Conservation (phyloP, 805 yeast genomes). For the Zygosaccharomyces kombuchaensis region DNA sequence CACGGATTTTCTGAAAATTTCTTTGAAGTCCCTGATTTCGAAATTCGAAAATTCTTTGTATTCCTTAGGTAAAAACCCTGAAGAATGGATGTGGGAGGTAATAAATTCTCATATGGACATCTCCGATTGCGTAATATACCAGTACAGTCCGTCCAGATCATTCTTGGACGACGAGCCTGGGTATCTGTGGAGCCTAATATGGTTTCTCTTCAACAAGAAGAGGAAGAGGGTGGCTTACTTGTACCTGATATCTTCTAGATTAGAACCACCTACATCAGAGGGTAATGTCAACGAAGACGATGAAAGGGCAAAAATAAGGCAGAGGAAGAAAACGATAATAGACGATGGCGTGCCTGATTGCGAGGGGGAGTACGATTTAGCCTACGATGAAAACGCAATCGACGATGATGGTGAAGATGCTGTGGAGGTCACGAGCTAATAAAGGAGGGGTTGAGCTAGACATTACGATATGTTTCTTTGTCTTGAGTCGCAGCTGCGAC, state of each 20-base stretch:
- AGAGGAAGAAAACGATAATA: slow-evolving; percentile 33
- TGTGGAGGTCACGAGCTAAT: slow-evolving; percentile 7
- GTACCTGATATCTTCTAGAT: slow-evolving; percentile 56
- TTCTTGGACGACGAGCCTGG: slow-evolving; percentile 39
- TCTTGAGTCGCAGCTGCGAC: neutral
- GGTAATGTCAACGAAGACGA: slow-evolving; percentile 40
- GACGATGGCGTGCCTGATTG: slow-evolving; percentile 39
- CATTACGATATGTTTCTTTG: neutral
- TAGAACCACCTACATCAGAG: slow-evolving; percentile 35
- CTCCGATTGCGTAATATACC: slow-evolving; percentile 54
- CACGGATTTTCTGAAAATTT: slow-evolving; percentile 55
- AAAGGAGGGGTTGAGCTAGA: neutral
- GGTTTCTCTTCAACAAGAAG: slow-evolving; percentile 88
- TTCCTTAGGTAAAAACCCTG: slow-evolving; percentile 52
- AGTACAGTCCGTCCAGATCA: slow-evolving; percentile 44
- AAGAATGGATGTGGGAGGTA: slow-evolving; percentile 83
- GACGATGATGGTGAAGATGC: slow-evolving; percentile 33
- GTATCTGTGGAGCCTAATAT: slow-evolving; percentile 54
- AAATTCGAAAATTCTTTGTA: slow-evolving; percentile 75
- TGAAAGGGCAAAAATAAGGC: slow-evolving; percentile 21
- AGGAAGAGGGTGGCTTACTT: slow-evolving; percentile 87
- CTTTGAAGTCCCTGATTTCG: slow-evolving; percentile 47
- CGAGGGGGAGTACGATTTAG: slow-evolving; percentile 46
- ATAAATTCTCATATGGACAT: slow-evolving; percentile 75
- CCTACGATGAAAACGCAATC: slow-evolving; percentile 39